phyloP scores from a whole-genome alignment of 73 alveolate species.

The Urostyla sp. region DNA sequence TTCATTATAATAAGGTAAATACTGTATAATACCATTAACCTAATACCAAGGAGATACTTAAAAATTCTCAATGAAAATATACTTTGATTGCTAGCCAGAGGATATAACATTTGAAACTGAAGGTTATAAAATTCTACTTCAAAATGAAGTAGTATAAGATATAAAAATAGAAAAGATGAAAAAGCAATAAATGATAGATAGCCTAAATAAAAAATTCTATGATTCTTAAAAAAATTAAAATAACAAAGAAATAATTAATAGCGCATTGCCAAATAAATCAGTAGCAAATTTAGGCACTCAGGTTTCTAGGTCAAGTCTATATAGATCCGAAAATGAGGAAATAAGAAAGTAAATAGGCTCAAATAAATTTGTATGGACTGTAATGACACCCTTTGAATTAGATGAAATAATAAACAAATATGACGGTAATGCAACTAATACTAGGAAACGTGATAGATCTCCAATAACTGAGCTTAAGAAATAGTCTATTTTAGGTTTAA shows the following conservation, averaged over 20 bases:
- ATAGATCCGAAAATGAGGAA: constrained; percentile 18
- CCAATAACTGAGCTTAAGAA: neutral
- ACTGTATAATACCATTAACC: constrained; percentile 59
- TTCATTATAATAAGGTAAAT: constrained; percentile 50
- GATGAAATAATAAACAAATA: constrained; percentile 48
- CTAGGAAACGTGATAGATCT: neutral
- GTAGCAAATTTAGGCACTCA: neutral
- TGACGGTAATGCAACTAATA: neutral
- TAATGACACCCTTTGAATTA: constrained; percentile 57
- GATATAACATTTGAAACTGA: constrained; percentile 47
- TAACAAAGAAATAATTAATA: constrained; percentile 12
- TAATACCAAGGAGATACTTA: constrained; percentile 51
- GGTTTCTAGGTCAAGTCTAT: neutral
- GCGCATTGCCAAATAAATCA: constrained; percentile 30
- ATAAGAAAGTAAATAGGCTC: constrained; percentile 17
- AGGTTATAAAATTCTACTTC: constrained; percentile 31
- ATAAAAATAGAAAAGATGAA: neutral
- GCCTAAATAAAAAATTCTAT: constrained; percentile 18
- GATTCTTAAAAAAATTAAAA: constrained; percentile 11
- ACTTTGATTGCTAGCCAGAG: constrained; percentile 23
- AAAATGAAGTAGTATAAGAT: constrained; percentile 23
- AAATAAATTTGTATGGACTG: constrained; percentile 27
- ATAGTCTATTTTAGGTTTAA: constrained; percentile 11
- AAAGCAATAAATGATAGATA: constrained; percentile 6
- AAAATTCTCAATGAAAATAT: constrained; percentile 41